Evolutionary conservation across 2,329 filamentous ascomycete genomes (phyloP).

Genomic region (Claviceps pusilla): DNA sequence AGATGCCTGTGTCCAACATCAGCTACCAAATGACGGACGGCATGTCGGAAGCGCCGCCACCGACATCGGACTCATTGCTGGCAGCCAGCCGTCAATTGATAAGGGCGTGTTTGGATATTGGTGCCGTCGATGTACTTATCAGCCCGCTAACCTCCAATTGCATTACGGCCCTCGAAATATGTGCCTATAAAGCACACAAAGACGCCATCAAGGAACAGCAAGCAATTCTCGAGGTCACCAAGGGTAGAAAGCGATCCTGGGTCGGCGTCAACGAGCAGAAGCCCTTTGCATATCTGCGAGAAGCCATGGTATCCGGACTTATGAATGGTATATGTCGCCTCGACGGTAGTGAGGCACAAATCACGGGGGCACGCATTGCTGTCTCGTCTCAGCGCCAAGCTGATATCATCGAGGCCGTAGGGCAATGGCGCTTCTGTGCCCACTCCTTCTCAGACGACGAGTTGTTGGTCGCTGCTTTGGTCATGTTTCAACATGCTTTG

Average conservation of each 20-base stretch:
- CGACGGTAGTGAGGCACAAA: slow-evolving; percentile 45
- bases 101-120: slow-evolving; percentile 65
- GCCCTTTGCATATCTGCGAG: slow-evolving; percentile 76
- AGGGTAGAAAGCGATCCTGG: slow-evolving; percentile 77
- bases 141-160: slow-evolving; percentile 63
- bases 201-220: slow-evolving; percentile 60
- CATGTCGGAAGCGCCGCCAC: slow-evolving; percentile 20
- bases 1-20: slow-evolving; percentile 12
- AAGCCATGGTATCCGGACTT: slow-evolving; percentile 83
- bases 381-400: slow-evolving; percentile 51
- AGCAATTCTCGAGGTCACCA: slow-evolving; percentile 54
- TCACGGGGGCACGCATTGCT: slow-evolving; percentile 50
- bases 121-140: slow-evolving; percentile 71
- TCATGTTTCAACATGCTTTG: slow-evolving; percentile 84
- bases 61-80: slow-evolving; percentile 13
- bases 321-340: slow-evolving; percentile 79
- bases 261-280: slow-evolving; percentile 74
- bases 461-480: slow-evolving; percentile 65
- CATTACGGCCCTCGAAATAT: slow-evolving; percentile 61
- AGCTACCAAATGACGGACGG: slow-evolving; percentile 23
- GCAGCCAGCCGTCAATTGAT: slow-evolving; percentile 30
- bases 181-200: slow-evolving; percentile 70
- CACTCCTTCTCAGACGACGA: slow-evolving; percentile 86
- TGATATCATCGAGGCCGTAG: slow-evolving; percentile 53
- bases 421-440: slow-evolving; percentile 75